Evolutionary conservation across 1,284 basidiomycete genomes (phyloP).

Genomic region (Microbotryum intermedium): DNA sequence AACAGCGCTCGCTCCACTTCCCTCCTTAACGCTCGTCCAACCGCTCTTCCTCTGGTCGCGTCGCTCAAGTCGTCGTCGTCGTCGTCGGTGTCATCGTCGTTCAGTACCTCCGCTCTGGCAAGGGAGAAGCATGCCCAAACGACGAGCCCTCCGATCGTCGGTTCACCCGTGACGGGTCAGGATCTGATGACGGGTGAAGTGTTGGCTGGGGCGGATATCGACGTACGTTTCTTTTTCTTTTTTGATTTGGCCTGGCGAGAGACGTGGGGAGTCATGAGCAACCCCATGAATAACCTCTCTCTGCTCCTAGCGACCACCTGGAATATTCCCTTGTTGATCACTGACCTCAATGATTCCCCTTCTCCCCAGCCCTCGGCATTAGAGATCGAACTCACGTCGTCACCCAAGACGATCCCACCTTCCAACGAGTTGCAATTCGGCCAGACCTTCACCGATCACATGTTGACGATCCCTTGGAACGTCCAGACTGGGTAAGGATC

Average conservation of each 20-base stretch:
- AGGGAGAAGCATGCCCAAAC: no score
- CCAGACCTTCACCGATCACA: constrained; percentile 71
- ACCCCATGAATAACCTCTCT: no score
- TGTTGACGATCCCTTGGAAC: constrained; percentile 78
- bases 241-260: neutral
- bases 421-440: constrained; percentile 41
- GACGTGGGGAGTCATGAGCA: no score
- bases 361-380: constrained; percentile 15
- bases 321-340: neutral
- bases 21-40: no score
- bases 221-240: constrained; percentile 11
- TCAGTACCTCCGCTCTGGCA: no score
- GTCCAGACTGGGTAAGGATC: constrained; percentile 44
- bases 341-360: neutral
- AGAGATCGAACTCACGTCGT: constrained; percentile 17
- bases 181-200: constrained; percentile 27
- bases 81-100: no score
- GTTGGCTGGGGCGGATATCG: constrained; percentile 17
- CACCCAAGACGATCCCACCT: constrained; percentile 20
- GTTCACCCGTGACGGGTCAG: neutral
- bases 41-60: no score
- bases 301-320: neutral
- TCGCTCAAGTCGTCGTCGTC: no score
- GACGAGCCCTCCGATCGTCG: constrained; percentile 5
- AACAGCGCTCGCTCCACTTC: no score